Percentiles rank a stretch among this genome's conserved stretches.
Evolutionary conservation across 2,329 filamentous ascomycete species (phyloP).

Genomic region (Cladosporium phlei): DNA sequence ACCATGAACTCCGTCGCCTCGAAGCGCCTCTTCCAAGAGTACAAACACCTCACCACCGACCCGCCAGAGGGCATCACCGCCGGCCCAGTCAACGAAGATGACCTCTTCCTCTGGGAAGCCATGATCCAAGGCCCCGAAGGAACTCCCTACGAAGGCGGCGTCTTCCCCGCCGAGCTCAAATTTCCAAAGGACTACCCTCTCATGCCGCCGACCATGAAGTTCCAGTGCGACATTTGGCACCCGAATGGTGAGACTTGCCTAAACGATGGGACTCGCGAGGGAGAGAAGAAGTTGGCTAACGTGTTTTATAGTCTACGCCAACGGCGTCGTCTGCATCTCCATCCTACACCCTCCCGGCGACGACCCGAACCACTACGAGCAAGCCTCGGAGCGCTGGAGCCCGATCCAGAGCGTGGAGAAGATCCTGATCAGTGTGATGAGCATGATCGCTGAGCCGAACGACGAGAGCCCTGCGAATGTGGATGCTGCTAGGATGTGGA

Average conservation of each 20-base stretch:
- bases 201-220: slow-evolving; percentile 92
- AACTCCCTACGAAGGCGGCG: slow-evolving; percentile 91
- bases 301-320: slow-evolving; percentile 69
- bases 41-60: slow-evolving; percentile 87
- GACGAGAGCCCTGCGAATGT: slow-evolving; percentile 96
- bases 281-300: neutral
- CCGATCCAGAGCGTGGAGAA: slow-evolving; percentile 97
- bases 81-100: slow-evolving; percentile 86
- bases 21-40: slow-evolving; percentile 89
- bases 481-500: slow-evolving; percentile 94
- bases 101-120: slow-evolving; percentile 94
- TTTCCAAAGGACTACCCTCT: slow-evolving; percentile 98
- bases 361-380: slow-evolving; percentile 97
- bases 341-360: slow-evolving; percentile 95
- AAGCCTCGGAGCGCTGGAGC: slow-evolving; percentile 90
- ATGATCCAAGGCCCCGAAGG: slow-evolving; percentile 92
- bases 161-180: slow-evolving; percentile 90
- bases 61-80: slow-evolving; percentile 97
- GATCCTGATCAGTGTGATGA: slow-evolving; percentile 95
- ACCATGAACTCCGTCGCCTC: slow-evolving; percentile 48
- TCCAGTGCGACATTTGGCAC: slow-evolving; percentile 90
- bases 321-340: slow-evolving; percentile 93
- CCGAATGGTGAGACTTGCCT: slow-evolving; percentile 67
- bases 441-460: slow-evolving; percentile 95
- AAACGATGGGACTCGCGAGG: neutral